Conservation (phyloP, 1,139 yeast genomes). For the Candida tetrigidarum region DNA sequence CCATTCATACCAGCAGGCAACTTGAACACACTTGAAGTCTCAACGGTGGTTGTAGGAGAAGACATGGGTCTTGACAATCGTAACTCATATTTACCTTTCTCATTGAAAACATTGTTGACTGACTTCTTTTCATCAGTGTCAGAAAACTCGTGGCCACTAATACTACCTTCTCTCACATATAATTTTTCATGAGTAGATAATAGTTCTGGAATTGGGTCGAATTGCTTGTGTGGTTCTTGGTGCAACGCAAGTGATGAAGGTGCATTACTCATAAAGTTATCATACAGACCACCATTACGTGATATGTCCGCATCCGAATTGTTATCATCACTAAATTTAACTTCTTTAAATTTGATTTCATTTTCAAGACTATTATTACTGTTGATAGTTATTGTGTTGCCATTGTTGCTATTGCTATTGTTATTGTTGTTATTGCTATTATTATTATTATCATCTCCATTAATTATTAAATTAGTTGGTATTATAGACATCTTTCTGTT, state of each 20-base stretch:
- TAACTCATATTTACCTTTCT: constrained; percentile 22
- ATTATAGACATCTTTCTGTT: constrained; percentile 32
- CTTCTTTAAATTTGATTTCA: constrained; percentile 34
- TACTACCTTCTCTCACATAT: constrained; percentile 15
- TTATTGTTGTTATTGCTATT: background rate
- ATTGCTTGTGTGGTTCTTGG: constrained; percentile 14
- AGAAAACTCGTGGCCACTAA: constrained; percentile 15
- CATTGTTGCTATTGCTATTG: background rate
- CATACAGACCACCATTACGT: constrained; percentile 6
- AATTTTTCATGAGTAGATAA: constrained; percentile 40
- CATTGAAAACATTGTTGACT: constrained; percentile 18
- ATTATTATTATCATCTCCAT: constrained; percentile 9
- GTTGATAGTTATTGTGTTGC: background rate
- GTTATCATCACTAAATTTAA: constrained; percentile 25
- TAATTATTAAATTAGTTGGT: constrained; percentile 31
- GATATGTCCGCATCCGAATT: constrained; percentile 8
- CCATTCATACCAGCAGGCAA: constrained; percentile 10
- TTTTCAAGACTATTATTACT: background rate
- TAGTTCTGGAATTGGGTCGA: constrained; percentile 30
- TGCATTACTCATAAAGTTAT: constrained; percentile 5
- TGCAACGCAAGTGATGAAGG: constrained; percentile 10
- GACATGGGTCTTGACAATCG: constrained; percentile 23
- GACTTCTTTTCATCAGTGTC: constrained; percentile 12
- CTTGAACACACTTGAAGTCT: constrained; percentile 27
- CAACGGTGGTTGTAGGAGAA: constrained; percentile 30